Evolutionary conservation across 495 filamentous ascomycete genomes (phyloP), one percentile per base, ranked within the genome.

Genomic region (Neurospora terricola): DNA sequence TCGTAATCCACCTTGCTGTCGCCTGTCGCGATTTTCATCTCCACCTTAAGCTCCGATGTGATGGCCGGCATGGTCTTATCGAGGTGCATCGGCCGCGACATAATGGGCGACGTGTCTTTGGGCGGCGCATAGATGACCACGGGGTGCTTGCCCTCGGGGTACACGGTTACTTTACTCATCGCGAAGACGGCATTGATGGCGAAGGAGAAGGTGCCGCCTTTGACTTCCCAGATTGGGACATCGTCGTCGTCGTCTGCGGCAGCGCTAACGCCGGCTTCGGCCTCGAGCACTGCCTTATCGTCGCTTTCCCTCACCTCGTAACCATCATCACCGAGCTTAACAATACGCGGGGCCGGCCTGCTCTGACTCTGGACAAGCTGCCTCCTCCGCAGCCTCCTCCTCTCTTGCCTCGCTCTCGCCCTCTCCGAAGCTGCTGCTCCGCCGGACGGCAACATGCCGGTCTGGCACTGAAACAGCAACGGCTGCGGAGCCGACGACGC

Each of bases 41-140:
- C 70, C 38, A 71, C 23, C 37, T 45, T 34, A 12, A 71, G 38
- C 38, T 21, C 70, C 23, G 38, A 23, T 34, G 38, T 71, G 11
- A n/a, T 40, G 37, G 42, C 70, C 34, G 36, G 7, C 18, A 71
- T 39, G 34, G 70, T 71, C 70, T 40, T n/a, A n/a, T 39, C n/a
- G n/a, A 71, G 70, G n/a, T 71, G 70, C 70, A 71, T 71, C n/a
- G 70, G 70, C n/a, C 36, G 16, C n/a, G 70, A 36, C 23, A 1
- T 42, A 39, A 71, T 42, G 18, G 70, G 70, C 16, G 70, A 21
- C 18, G 23, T 43, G 38, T 16, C 21, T 11, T 40, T 12, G 34
- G 38, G 36, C 18, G 23, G 23, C 21, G 70, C 39, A 40, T 40
- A 21, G 36, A 45, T 38, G 70, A 39, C 39, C 42, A 23, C 70